These are phyloP conservation scores for Fusarium siculi DNA, from an alignment of 2,329 filamentous ascomycete species.

Conservation along the genomic window DNA sequence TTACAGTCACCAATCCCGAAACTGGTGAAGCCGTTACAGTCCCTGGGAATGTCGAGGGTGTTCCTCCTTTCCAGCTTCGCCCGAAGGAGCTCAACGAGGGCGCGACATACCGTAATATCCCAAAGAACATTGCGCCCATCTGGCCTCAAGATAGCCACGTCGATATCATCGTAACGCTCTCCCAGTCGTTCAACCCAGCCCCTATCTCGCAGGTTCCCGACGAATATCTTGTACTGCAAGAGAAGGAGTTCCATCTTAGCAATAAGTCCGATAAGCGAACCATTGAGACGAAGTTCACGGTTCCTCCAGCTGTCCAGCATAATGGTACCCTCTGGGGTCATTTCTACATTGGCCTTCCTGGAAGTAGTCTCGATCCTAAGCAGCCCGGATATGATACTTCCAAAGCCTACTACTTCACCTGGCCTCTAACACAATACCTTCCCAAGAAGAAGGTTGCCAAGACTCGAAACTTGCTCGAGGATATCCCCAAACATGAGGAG, in stretches of 20 bases:
- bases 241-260: slow-evolving; percentile 82
- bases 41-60: slow-evolving; percentile 63
- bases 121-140: slow-evolving; percentile 82
- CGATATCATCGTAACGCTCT: slow-evolving; percentile 88
- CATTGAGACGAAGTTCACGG: slow-evolving; percentile 78
- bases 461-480: slow-evolving; percentile 84
- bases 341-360: slow-evolving; percentile 85
- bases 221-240: slow-evolving; percentile 79
- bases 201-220: slow-evolving; percentile 72
- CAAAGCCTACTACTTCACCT: slow-evolving; percentile 84
- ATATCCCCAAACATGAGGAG: slow-evolving; percentile 51
- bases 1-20: slow-evolving; percentile 59
- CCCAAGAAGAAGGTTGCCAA: slow-evolving; percentile 91
- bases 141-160: slow-evolving; percentile 84
- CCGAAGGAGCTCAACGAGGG: slow-evolving; percentile 69
- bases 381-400: slow-evolving; percentile 76
- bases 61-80: slow-evolving; percentile 73
- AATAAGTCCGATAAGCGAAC: slow-evolving; percentile 83
- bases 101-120: slow-evolving; percentile 72
- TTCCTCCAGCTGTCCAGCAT: slow-evolving; percentile 83
- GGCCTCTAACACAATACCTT: slow-evolving; percentile 89
- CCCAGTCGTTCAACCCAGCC: slow-evolving; percentile 75
- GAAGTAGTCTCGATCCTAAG: slow-evolving; percentile 79
- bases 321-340: slow-evolving; percentile 96
- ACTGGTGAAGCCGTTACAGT: slow-evolving; percentile 64